These are phyloP conservation scores for Phaffia tasmanica DNA, from an alignment of 768 basidiomycete species.

Conservation along the genomic window DNA sequence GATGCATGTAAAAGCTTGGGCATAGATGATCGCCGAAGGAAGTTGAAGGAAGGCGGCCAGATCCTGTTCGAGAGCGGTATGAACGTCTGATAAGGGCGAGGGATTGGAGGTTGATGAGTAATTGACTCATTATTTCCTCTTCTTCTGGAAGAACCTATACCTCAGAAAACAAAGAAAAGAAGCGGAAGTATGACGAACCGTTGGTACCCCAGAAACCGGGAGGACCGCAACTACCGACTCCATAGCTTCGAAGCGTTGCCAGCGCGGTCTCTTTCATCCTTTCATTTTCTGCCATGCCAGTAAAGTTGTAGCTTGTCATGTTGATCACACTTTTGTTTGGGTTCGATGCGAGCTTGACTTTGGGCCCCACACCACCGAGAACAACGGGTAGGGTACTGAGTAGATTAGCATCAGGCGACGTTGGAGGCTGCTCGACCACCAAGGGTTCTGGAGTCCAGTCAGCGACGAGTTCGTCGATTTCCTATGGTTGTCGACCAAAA, in stretches of 20 bases:
- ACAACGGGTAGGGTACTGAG: conserved; percentile 57
- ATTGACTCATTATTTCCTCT: too few relatives aligned
- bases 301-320: conserved; percentile 81
- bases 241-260: conserved; percentile 74
- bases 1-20: conserved; percentile 83
- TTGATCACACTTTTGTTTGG: conserved; percentile 48
- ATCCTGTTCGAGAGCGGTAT: conserved; percentile 75
- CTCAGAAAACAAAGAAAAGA: background rate
- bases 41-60: conserved; percentile 84
- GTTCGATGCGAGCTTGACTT: conserved; percentile 57
- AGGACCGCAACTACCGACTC: conserved; percentile 89
- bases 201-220: conserved; percentile 94
- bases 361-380: conserved; percentile 66
- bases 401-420: conserved; percentile 7
- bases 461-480: conserved; percentile 90
- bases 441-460: conserved; percentile 89
- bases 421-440: conserved; percentile 49
- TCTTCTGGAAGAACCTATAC: background rate
- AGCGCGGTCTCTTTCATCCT: conserved; percentile 73
- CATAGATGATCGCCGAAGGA: conserved; percentile 80
- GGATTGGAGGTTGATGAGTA: background rate
- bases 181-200: conserved; percentile 46
- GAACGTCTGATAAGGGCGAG: conserved; percentile 55
- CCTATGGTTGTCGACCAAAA: conserved; percentile 43
- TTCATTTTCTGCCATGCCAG: conserved; percentile 79